Base-by-base conservation (phyloP, 1,284 basidiomycete genomes). In the Golubevia sp. region DNA sequence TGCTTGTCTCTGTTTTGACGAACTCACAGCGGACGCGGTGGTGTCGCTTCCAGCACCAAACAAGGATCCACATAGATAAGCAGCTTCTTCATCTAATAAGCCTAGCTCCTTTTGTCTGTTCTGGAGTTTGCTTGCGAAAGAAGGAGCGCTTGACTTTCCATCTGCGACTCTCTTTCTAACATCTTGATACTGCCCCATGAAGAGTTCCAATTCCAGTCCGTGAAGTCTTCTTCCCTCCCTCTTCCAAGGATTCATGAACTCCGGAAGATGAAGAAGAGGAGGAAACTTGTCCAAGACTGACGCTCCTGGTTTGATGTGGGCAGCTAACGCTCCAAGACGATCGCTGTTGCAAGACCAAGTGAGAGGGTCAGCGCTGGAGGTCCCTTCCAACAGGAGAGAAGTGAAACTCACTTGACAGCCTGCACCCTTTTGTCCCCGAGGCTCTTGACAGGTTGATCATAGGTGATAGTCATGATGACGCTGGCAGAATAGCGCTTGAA, bases 91-190 rank as follows among this genome's bases (percentile, higher is more conserved):
- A 51, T 84, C 77, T 15, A 65, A 66, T 8, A 84, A 51, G 2
- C 66, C 77, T 21, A 69, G 62, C 30, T 77, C 73, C 0, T 51
- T 23, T 61, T 84, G 82, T 21, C 65, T 62, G 53, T 83, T 76
- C 24, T 74, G 66, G 38, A 84, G 69, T 44, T 79, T 73, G 26
- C 69, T 66, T 1, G 73, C 72, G 56, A 84, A 84, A 56, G 77
- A 82, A 86, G 70, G 88, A 88, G 66, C 64, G 87, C 85, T 62
- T 18, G n/a, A 49, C 52, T 5, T 38, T 6, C 52, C 61, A 20
- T 20, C 38, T 44, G 38, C 11, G 18, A 66, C 61, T 3, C 67
- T 50, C 15, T 25, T 0, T 1, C 58, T 38, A 3, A 68, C 70
- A 7, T n/a, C 30, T 4, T 55, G 0, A 56, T 59, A 70, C 30